These are phyloP conservation scores for Diaporthe citri DNA, from an alignment of 2,329 filamentous ascomycete species.

Conservation along the genomic window DNA sequence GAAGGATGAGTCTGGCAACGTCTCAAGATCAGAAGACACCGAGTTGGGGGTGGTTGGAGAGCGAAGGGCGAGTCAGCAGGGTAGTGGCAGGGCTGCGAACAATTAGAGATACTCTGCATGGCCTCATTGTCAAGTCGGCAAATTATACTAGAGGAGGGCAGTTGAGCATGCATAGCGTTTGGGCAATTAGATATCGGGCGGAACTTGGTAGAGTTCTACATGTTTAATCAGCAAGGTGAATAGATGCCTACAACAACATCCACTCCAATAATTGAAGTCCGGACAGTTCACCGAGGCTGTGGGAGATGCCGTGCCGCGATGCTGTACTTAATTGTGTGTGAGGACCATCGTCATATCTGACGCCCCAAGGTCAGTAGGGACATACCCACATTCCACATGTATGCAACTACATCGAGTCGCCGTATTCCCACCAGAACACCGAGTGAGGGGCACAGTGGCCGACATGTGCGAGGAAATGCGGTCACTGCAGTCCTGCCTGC, in stretches of 20 bases:
- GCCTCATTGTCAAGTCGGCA: neutral
- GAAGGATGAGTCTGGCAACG: neutral
- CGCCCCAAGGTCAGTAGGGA: neutral
- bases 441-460: neutral
- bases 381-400: neutral
- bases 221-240: neutral
- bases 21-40: conserved; percentile 2
- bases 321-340: neutral
- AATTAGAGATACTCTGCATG: neutral
- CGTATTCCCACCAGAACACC: neutral
- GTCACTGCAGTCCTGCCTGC: conserved; percentile 1
- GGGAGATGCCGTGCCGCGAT: too few species aligned
- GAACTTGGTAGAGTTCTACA: neutral
- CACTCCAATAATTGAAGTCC: neutral
- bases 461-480: neutral
- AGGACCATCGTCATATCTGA: neutral
- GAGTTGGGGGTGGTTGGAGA: neutral
- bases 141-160: neutral
- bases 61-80: neutral
- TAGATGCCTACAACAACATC: neutral
- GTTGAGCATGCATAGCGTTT: neutral
- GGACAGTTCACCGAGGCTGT: neutral
- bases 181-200: neutral
- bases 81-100: neutral
- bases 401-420: neutral